phyloP scores from a whole-genome alignment of 306 rosid species.

The Vigna angularis region DNA sequence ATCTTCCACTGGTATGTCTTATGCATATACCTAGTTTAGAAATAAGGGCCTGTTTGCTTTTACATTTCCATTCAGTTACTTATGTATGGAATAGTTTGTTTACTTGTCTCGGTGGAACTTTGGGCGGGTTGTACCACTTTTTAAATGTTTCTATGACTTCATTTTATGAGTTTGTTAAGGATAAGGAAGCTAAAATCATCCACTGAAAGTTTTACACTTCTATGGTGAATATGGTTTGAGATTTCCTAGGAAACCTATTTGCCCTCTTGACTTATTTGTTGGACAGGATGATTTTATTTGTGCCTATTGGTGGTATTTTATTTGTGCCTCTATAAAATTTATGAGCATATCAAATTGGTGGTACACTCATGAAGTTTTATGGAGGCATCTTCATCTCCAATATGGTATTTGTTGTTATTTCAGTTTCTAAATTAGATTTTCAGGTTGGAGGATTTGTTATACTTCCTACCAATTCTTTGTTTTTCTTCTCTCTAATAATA shows the following conservation, averaged over 20 bases:
- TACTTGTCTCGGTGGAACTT: neutral
- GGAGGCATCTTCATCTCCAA: neutral
- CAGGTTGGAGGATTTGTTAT: slow-evolving; percentile 3
- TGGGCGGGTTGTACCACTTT: slow-evolving; percentile 15
- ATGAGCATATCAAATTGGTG: too few species aligned
- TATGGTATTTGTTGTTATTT: neutral
- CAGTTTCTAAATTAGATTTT: neutral
- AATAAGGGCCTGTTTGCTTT: neutral
- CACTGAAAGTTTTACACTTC: neutral
- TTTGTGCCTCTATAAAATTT: too few species aligned
- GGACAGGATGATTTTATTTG: neutral
- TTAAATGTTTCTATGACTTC: neutral
- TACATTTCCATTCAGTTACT: neutral
- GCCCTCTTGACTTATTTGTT: neutral
- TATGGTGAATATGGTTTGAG: slow-evolving; percentile 26
- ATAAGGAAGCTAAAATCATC: slow-evolving; percentile 1
- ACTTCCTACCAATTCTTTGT: neutral
- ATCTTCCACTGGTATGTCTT: neutral
- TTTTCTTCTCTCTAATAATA: slow-evolving; percentile 15
- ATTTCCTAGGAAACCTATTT: slow-evolving; percentile 22
- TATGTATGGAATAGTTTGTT: neutral
- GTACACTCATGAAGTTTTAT: neutral
- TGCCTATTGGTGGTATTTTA: too few species aligned
- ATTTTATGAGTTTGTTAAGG: neutral
- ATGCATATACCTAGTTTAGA: neutral